A percentile compares a stretch with the other conserved stretches of the same genome.
phyloP scores from a whole-genome alignment of 2,329 filamentous ascomycete genomes.

The Sphaerostilbella broomeana region DNA sequence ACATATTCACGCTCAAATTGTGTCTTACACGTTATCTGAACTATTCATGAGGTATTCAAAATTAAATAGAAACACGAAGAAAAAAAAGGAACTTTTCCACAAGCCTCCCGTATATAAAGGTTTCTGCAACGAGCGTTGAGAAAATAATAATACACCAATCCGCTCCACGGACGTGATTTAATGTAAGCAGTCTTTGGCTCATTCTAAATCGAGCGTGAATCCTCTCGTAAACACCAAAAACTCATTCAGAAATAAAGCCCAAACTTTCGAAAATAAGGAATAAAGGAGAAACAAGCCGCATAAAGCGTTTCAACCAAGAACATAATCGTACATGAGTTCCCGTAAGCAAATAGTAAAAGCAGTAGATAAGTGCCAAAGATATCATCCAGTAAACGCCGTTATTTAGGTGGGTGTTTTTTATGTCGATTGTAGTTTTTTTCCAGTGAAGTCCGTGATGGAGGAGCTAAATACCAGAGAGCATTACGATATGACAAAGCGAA shows the following conservation, averaged over 20 bases:
- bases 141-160: constrained; percentile 8
- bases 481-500: constrained; percentile 20
- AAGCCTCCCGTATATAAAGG: background rate
- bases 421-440: background rate
- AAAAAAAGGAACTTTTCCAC: background rate
- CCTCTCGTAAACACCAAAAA: constrained; percentile 2
- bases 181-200: constrained; percentile 6
- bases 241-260: background rate
- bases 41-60: no score
- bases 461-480: background rate
- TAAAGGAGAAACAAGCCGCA: background rate
- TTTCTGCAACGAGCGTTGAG: constrained; percentile 5
- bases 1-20: no score
- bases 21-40: no score
- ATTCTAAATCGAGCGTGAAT: background rate
- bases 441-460: background rate
- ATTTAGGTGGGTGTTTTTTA: background rate
- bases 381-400: constrained; percentile 8
- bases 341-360: constrained; percentile 4
- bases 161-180: background rate
- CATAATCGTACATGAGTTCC: constrained; percentile 30
- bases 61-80: background rate
- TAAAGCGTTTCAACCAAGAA: constrained; percentile 15
- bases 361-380: background rate
- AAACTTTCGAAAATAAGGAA: background rate